These are phyloP conservation scores for Paramecium tetraurelia DNA, from an alignment of 73 alveolate genomes.

Conservation along the genomic window DNA sequence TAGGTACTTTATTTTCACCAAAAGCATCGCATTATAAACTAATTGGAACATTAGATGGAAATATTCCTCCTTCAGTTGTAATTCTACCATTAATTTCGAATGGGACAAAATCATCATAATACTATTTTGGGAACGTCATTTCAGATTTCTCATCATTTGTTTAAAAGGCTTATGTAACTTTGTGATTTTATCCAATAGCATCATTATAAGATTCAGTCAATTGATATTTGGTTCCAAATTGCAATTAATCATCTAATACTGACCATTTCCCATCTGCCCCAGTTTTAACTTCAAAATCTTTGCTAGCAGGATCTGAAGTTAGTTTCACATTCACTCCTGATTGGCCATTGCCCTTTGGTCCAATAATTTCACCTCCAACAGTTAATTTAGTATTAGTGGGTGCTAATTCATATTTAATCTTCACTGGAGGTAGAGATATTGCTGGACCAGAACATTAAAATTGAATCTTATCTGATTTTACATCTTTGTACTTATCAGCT, in stretches of 20 bases:
- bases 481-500: background rate
- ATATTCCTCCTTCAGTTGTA: background rate
- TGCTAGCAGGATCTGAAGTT: background rate
- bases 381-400: conserved; percentile 13
- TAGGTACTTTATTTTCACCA: background rate
- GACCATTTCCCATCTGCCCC: conserved; percentile 27
- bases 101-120: background rate
- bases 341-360: conserved; percentile 6
- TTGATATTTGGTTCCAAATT: background rate
- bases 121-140: background rate
- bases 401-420: background rate
- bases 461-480: background rate
- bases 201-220: background rate
- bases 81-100: background rate
- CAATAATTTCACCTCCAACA: background rate
- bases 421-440: background rate
- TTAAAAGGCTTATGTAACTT: background rate
- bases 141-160: background rate
- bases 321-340: background rate
- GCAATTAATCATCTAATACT: background rate
- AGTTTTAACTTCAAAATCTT: background rate
- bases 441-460: background rate
- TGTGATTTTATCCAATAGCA: background rate
- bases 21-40: background rate
- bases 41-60: background rate